These are phyloP conservation scores for Danielia oregonensis DNA, from an alignment of 805 yeast species.

Conservation along the genomic window DNA sequence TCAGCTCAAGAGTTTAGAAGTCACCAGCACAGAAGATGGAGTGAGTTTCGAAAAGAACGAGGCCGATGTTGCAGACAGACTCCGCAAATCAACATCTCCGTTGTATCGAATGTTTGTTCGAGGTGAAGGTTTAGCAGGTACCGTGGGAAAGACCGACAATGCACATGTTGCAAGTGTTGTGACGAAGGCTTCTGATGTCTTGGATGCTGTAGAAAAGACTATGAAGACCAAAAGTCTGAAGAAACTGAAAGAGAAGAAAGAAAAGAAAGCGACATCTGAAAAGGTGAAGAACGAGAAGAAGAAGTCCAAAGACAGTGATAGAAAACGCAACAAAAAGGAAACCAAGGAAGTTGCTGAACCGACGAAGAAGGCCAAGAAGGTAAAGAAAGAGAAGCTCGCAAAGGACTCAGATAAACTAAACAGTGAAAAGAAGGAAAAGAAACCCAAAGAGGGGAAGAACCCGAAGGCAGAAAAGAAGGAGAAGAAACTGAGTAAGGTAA, in stretches of 20 bases:
- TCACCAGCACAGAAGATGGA: conserved; percentile 31
- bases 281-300: conserved; percentile 2
- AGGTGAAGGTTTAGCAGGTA: conserved; percentile 83
- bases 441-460: conserved; percentile 19
- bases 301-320: conserved; percentile 23
- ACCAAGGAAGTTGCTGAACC: conserved; percentile 29
- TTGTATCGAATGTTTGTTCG: conserved; percentile 81
- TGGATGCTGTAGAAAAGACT: conserved; percentile 6
- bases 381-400: conserved; percentile 22
- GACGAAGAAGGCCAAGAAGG: conserved; percentile 27
- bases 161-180: conserved; percentile 11
- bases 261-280: conserved; percentile 1
- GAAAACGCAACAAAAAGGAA: conserved; percentile 22
- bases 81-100: conserved; percentile 59
- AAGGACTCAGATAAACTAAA: conserved; percentile 18
- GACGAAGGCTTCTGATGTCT: conserved; percentile 8
- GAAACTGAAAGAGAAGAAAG: background rate
- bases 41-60: conserved; percentile 53
- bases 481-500: conserved; percentile 4
- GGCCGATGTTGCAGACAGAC: conserved; percentile 43
- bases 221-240: conserved; percentile 2
- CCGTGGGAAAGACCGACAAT: conserved; percentile 45
- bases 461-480: conserved; percentile 20
- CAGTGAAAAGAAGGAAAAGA: conserved; percentile 20
- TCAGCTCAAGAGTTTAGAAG: conserved; percentile 75